A percentile compares a stretch with the other conserved stretches of the same genome.
phyloP scores from a whole-genome alignment of 768 basidiomycete genomes.

The Lentinula sp. region DNA sequence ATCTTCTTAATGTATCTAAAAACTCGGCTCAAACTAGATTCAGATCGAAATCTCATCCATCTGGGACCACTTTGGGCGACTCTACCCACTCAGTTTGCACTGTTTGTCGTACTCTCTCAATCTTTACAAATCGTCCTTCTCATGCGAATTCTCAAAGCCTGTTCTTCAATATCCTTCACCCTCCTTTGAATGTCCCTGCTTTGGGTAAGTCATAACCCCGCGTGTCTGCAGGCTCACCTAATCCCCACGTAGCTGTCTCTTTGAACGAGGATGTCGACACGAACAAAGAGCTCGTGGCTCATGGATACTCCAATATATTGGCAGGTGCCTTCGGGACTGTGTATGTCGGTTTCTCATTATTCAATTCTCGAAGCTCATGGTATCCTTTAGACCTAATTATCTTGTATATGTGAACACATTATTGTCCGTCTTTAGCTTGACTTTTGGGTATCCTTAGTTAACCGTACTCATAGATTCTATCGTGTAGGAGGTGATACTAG shows the following conservation, averaged over 20 bases:
- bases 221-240: not conserved
- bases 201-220: conserved; percentile 43
- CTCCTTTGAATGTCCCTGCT: conserved; percentile 86
- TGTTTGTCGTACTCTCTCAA: conserved; percentile 46
- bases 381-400: conserved; percentile 61
- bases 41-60: conserved; percentile 56
- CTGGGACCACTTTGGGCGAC: conserved; percentile 73
- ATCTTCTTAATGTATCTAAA: not conserved
- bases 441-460: not conserved
- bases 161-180: conserved; percentile 82
- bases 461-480: conserved; percentile 58
- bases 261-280: conserved; percentile 86
- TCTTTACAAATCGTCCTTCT: conserved; percentile 17
- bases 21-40: not conserved
- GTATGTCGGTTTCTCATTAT: conserved; percentile 31
- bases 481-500: conserved; percentile 87
- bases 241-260: conserved; percentile 59
- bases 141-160: conserved; percentile 33
- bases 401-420: conserved; percentile 85
- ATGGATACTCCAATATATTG: conserved; percentile 86
- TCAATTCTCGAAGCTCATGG: not conserved
- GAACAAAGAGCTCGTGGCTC: conserved; percentile 86
- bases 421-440: conserved; percentile 37
- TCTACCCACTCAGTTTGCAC: conserved; percentile 89
- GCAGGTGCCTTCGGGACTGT: conserved; percentile 80